Evolutionary conservation across 2,329 filamentous ascomycete species (phyloP).

Genomic region (Aspergillus sp.): DNA sequence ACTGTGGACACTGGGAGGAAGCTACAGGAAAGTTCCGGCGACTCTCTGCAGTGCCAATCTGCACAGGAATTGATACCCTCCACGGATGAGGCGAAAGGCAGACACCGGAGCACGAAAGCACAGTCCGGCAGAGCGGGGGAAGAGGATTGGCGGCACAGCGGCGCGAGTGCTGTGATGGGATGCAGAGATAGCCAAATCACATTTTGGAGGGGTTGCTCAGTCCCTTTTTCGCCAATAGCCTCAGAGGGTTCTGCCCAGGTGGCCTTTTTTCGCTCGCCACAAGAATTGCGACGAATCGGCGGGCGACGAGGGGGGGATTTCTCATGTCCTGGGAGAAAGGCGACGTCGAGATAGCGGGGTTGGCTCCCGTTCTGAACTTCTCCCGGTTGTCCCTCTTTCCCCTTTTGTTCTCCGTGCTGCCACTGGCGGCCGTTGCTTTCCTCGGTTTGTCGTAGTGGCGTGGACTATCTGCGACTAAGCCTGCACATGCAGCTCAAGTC

Average conservation of each 20-base stretch:
- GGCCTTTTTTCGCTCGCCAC: constrained; percentile 1
- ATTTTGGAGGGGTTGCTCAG: not conserved
- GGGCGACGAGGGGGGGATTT: not conserved
- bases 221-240: not conserved
- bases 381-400: not conserved
- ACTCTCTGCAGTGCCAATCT: constrained; percentile 8
- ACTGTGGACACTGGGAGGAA: not conserved
- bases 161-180: not conserved
- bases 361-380: not conserved
- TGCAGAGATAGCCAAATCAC: constrained; percentile 6
- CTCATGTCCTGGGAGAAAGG: constrained; percentile 1
- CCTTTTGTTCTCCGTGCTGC: not conserved
- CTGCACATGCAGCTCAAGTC: constrained; percentile 13
- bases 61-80: not conserved
- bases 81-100: constrained; percentile 1
- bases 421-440: not conserved
- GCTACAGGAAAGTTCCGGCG: not conserved
- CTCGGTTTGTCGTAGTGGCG: constrained; percentile 5
- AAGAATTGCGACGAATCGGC: constrained; percentile 1
- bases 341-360: constrained; percentile 7
- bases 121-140: constrained; percentile 4
- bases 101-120: constrained; percentile 2
- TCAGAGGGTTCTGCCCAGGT: not conserved
- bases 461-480: not conserved
- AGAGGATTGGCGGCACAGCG: constrained; percentile 3